Conservation (phyloP, 2,329 filamentous ascomycete genomes). For the Calonectria hawksworthii region DNA sequence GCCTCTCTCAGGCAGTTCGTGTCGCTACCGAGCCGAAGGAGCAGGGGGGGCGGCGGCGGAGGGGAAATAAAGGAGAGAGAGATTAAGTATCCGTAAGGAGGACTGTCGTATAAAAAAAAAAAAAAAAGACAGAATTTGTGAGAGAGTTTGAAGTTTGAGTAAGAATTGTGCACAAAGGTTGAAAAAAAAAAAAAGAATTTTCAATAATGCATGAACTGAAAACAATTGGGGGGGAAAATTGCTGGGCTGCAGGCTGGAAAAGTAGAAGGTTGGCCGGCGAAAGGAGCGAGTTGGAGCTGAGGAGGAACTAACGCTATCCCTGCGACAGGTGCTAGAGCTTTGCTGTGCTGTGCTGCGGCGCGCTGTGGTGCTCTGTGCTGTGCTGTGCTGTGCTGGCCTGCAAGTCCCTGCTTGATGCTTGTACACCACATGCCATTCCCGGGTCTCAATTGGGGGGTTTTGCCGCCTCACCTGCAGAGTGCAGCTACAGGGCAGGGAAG, state of each 20-base stretch:
- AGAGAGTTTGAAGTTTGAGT: background rate
- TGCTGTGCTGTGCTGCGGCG: background rate
- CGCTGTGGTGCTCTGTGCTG: slow-evolving; percentile 1
- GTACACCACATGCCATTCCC: background rate
- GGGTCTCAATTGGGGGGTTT: slow-evolving; percentile 1
- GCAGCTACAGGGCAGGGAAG: slow-evolving; percentile 5
- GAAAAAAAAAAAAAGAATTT: background rate
- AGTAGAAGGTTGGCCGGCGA: background rate
- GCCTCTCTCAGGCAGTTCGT: slow-evolving; percentile 25
- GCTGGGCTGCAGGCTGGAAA: background rate
- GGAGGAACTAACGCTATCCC: background rate
- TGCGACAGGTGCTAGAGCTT: background rate
- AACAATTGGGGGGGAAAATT: background rate
- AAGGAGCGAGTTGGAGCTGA: background rate
- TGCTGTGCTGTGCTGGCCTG: background rate
- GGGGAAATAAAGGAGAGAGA: slow-evolving; percentile 3
- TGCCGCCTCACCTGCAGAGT: slow-evolving; percentile 14
- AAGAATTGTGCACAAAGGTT: background rate
- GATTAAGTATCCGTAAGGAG: background rate
- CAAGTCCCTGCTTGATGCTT: background rate
- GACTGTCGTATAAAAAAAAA: background rate
- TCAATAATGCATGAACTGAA: background rate
- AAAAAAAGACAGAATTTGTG: background rate
- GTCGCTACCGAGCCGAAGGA: slow-evolving; percentile 16
- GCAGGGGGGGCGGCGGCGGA: background rate